These are phyloP conservation scores for Actinidia polygama DNA, from an alignment of 179 eudicot species.

Conservation along the genomic window DNA sequence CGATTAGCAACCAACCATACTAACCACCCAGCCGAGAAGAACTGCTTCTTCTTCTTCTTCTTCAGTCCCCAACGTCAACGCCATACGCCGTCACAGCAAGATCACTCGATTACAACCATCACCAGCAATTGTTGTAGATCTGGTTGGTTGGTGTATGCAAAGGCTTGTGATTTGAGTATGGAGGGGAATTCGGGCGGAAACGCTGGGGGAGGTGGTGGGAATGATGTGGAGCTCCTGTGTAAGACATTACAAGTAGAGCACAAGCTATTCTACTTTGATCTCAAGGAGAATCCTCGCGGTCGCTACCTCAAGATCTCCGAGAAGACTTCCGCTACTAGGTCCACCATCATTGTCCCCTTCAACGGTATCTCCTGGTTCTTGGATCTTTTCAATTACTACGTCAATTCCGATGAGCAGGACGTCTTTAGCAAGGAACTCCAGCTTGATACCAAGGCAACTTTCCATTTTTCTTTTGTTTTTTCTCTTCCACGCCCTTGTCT, in stretches of 20 bases:
- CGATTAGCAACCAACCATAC: not conserved
- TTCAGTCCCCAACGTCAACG: not conserved
- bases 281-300: slow-evolving; percentile 96
- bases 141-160: not conserved
- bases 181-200: slow-evolving; percentile 52
- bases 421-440: slow-evolving; percentile 90
- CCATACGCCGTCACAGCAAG: not conserved
- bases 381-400: slow-evolving; percentile 90
- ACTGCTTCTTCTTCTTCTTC: not conserved
- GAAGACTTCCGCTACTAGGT: slow-evolving; percentile 92
- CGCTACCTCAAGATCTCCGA: slow-evolving; percentile 93
- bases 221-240: slow-evolving; percentile 79
- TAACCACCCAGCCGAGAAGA: not conserved
- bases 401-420: slow-evolving; percentile 78
- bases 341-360: slow-evolving; percentile 90
- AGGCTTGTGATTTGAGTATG: slow-evolving; percentile 32
- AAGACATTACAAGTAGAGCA: slow-evolving; percentile 96
- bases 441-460: slow-evolving; percentile 76
- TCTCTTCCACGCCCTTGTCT: not conserved
- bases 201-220: slow-evolving; percentile 49
- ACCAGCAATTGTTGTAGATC: not conserved
- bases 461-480: not conserved
- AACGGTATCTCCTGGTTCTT: slow-evolving; percentile 88
- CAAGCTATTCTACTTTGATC: slow-evolving; percentile 94
- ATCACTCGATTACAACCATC: not conserved